Conservation (phyloP, 257 asterid genomes). For the Primulina tabacum region DNA sequence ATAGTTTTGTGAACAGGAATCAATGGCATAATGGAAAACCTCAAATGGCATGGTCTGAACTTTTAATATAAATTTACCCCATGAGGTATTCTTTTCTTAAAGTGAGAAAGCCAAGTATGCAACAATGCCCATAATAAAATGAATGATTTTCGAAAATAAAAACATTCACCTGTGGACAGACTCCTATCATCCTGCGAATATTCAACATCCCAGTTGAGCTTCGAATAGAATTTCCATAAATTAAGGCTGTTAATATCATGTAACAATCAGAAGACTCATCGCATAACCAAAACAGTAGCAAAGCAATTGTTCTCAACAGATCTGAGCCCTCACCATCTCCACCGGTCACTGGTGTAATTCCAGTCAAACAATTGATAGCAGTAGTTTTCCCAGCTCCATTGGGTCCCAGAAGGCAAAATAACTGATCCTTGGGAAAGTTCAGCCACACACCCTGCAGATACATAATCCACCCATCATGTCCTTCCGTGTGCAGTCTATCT, state of each 20-base stretch:
- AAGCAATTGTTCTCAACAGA: slow-evolving; percentile 11
- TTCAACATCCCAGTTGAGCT: slow-evolving; percentile 76
- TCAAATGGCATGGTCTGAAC: slow-evolving; percentile 8
- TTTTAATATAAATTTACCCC: neutral
- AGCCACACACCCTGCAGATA: slow-evolving; percentile 84
- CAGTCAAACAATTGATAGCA: slow-evolving; percentile 83
- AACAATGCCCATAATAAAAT: slow-evolving; percentile 4
- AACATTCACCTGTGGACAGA: slow-evolving; percentile 85
- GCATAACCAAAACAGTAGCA: neutral
- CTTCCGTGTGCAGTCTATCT: slow-evolving; percentile 8
- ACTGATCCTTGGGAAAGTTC: slow-evolving; percentile 85
- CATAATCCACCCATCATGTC: slow-evolving; percentile 15
- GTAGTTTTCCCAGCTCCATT: slow-evolving; percentile 99
- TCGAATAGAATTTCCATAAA: slow-evolving; percentile 78
- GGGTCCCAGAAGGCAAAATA: slow-evolving; percentile 95
- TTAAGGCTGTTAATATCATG: slow-evolving; percentile 45
- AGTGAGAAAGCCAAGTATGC: slow-evolving; percentile 6
- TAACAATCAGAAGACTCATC: neutral
- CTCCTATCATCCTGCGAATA: slow-evolving; percentile 85
- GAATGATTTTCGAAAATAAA: slow-evolving; percentile 22
- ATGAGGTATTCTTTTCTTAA: slow-evolving; percentile 10
- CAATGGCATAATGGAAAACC: slow-evolving; percentile 4
- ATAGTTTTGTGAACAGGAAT: neutral
- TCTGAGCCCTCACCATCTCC: slow-evolving; percentile 78
- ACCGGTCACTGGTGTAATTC: slow-evolving; percentile 78